Base-by-base conservation (phyloP, 1,284 basidiomycete genomes). In the Trichosporon faecale region DNA sequence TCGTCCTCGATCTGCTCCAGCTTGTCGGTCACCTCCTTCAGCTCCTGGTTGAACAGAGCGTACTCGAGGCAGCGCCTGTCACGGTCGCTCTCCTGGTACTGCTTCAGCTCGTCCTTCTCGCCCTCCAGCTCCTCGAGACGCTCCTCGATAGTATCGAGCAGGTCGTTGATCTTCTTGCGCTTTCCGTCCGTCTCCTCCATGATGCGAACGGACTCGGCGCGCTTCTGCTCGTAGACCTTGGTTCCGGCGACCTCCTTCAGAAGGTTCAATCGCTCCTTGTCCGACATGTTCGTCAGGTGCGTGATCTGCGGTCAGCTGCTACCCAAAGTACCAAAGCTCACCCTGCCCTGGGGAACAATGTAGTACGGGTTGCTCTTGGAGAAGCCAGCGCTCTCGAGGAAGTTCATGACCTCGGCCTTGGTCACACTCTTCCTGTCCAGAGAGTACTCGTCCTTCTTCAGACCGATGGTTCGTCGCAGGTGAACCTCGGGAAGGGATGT, bases 361-460 rank as follows among this genome's bases (percentile, higher is more conserved):
- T 99, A 99, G 84, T 99, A 99, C 0, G 97, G 97, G 78, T 99
- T 99, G 44, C 92, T 92, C 80, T 94, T 91, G 82, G 92, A 95
- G 85, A 99, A 99, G 2, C 97, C 96, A 0, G 97, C 97, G 76
- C 90, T 92, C 82, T 98, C 95, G 31, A 98, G 88, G 21, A 98
- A 85, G 78, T 93, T 95, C 93, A 96, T 95, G 27, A 99, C 94
- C 77, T 99, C 97, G 5, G 94, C 95, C 83, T 98, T 98, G 82
- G 90, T 93, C 0, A 93, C 92, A 46, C 78, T 79, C 85, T 98
- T 98, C 85, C 92, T 91, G 85, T 99, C 97, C 61, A 99, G 86
- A 75, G 92, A 93, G 85, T 98, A 99, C 84, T 99, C 97, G 80
- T 99, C 97, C 85, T 99, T 99, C 86, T 99, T 98, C 65, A 95